Conservation (phyloP, 2,329 filamentous ascomycete genomes). For the Endothia cerciana region DNA sequence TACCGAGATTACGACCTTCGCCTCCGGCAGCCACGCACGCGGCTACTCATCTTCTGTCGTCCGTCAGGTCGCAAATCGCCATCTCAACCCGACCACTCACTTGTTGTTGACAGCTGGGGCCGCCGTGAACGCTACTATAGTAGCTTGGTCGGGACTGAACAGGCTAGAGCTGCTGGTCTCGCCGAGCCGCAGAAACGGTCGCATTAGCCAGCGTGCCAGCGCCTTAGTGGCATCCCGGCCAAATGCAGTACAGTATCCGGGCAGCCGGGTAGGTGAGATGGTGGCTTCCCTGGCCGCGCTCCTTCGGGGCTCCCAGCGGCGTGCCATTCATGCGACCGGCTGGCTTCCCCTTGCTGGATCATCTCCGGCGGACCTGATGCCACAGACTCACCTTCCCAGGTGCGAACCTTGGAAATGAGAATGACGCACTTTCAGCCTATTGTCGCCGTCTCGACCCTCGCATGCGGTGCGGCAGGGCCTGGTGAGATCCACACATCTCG, state of each 20-base stretch:
- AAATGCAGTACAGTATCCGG: neutral
- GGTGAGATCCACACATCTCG: neutral
- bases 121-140: too few species aligned
- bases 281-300: neutral
- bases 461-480: neutral
- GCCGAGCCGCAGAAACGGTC: slow-evolving; percentile 1
- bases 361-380: slow-evolving; percentile 7
- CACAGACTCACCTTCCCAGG: neutral
- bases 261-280: neutral
- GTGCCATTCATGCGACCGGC: neutral
- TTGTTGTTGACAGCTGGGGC: neutral
- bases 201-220: slow-evolving; percentile 2
- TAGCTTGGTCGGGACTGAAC: neutral
- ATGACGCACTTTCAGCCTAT: neutral
- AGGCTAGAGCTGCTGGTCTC: slow-evolving; percentile 4
- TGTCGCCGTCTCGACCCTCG: neutral
- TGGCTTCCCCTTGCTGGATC: neutral
- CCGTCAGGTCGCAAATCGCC: neutral
- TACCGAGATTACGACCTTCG: slow-evolving; percentile 28
- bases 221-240: neutral
- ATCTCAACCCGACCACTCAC: neutral
- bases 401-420: neutral
- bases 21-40: neutral
- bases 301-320: neutral
- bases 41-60: neutral